phyloP scores from a whole-genome alignment of 805 yeast species.

The Teunomyces kruisii region DNA sequence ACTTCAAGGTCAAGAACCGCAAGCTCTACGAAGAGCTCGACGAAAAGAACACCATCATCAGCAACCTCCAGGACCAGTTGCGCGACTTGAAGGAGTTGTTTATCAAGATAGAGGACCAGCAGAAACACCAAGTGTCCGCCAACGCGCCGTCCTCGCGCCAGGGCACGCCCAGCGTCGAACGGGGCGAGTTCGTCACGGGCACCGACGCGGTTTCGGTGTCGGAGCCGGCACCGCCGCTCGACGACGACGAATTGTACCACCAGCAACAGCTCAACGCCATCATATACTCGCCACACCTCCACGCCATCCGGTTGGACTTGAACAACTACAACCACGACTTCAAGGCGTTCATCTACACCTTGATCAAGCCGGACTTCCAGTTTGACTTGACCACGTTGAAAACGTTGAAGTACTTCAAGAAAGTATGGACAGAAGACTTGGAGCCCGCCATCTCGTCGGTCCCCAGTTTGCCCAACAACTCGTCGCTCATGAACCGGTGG shows the following conservation, averaged over 20 bases:
- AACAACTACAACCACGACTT: constrained; percentile 43
- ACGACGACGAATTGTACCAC: constrained; percentile 5
- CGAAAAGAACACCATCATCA: constrained; percentile 70
- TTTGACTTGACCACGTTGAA: constrained; percentile 44
- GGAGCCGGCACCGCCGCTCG: background rate
- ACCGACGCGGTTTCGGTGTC: background rate
- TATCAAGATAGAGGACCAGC: constrained; percentile 51
- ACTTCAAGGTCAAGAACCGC: constrained; percentile 56
- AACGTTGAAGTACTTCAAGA: constrained; percentile 59
- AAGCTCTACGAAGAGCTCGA: constrained; percentile 51
- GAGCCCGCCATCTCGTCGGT: constrained; percentile 44
- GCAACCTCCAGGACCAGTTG: constrained; percentile 64
- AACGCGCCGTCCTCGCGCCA: constrained; percentile 1
- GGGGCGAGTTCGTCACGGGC: constrained; percentile 1
- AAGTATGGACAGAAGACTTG: constrained; percentile 71
- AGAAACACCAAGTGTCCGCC: constrained; percentile 14
- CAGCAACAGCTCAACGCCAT: constrained; percentile 20
- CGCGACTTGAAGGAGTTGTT: constrained; percentile 60
- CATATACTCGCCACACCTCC: constrained; percentile 34
- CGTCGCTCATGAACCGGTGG: constrained; percentile 42
- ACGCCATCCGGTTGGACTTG: constrained; percentile 47
- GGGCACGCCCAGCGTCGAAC: constrained; percentile 8
- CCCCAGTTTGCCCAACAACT: constrained; percentile 53
- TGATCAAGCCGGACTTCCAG: constrained; percentile 33
- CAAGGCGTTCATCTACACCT: constrained; percentile 35